These are phyloP conservation scores for Quercus lobata DNA, from an alignment of 331 rosid species.

Conservation along the genomic window DNA sequence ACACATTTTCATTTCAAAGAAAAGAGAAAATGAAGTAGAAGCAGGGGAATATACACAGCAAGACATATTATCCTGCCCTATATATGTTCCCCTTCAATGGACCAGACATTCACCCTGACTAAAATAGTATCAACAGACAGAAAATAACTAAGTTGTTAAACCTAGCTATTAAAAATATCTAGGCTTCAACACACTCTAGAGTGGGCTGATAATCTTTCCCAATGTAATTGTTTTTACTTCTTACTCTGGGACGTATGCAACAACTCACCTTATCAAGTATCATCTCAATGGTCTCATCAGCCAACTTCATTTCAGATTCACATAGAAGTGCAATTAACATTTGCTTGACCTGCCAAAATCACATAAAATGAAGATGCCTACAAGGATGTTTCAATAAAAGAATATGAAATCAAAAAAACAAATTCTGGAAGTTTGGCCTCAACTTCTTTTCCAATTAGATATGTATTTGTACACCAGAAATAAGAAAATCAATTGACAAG, in stretches of 20 bases:
- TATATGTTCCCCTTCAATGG: neutral
- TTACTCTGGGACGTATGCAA: neutral
- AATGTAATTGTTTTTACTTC: neutral
- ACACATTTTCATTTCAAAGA: neutral
- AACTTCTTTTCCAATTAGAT: too few relatives aligned
- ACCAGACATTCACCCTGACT: neutral
- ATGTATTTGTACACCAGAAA: too few relatives aligned
- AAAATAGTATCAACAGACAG: neutral
- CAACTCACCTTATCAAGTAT: constrained; percentile 69
- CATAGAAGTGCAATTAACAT: constrained; percentile 88
- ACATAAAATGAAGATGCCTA: neutral
- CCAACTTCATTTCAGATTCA: constrained; percentile 79
- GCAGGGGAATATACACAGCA: too few relatives aligned
- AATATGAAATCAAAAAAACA: too few relatives aligned
- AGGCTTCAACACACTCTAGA: neutral
- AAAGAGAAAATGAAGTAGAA: too few relatives aligned
- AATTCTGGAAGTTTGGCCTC: too few relatives aligned
- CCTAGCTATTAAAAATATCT: neutral
- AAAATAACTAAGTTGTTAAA: neutral
- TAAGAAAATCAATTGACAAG: too few relatives aligned
- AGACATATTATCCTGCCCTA: too few relatives aligned
- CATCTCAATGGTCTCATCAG: constrained; percentile 76
- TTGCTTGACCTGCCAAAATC: constrained; percentile 68
- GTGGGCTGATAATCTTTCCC: neutral
- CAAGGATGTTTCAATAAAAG: too few relatives aligned